phyloP scores from a whole-genome alignment of 768 basidiomycete genomes.

The Podaxis sp. region DNA sequence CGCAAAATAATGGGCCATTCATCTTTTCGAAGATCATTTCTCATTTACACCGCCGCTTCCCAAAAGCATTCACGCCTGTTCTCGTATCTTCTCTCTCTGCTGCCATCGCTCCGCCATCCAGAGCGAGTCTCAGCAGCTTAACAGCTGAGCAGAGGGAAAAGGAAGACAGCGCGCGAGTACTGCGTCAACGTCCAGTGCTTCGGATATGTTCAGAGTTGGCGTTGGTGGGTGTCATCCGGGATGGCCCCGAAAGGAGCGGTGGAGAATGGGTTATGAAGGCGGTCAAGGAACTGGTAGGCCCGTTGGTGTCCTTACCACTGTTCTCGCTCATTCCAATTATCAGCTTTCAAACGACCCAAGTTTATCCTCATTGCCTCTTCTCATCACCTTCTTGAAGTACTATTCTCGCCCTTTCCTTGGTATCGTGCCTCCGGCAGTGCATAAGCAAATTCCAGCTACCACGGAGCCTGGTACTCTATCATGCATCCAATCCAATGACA shows the following conservation, averaged over 20 bases:
- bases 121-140: constrained; percentile 53
- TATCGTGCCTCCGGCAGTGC: constrained; percentile 48
- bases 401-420: constrained; percentile 89
- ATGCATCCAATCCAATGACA: constrained; percentile 28
- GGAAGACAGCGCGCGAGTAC: constrained; percentile 79
- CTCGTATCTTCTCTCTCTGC: constrained; percentile 60
- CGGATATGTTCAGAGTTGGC: constrained; percentile 90
- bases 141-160: constrained; percentile 85
- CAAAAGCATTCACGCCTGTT: constrained; percentile 72
- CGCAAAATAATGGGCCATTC: constrained; percentile 9
- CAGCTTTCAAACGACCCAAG: constrained; percentile 88
- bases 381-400: constrained; percentile 92
- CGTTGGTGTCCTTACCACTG: background rate
- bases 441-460: constrained; percentile 59
- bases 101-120: constrained; percentile 59
- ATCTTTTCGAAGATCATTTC: constrained; percentile 69
- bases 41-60: constrained; percentile 84
- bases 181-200: constrained; percentile 81
- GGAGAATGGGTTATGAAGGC: constrained; percentile 91
- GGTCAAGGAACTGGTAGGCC: constrained; percentile 78
- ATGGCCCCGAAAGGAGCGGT: constrained; percentile 67
- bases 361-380: constrained; percentile 83
- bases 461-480: constrained; percentile 60
- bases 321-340: constrained; percentile 16
- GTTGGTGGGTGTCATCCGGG: constrained; percentile 79